These are phyloP conservation scores for Penstemon davidsonii DNA, from an alignment of 257 asterid species.

Conservation along the genomic window DNA sequence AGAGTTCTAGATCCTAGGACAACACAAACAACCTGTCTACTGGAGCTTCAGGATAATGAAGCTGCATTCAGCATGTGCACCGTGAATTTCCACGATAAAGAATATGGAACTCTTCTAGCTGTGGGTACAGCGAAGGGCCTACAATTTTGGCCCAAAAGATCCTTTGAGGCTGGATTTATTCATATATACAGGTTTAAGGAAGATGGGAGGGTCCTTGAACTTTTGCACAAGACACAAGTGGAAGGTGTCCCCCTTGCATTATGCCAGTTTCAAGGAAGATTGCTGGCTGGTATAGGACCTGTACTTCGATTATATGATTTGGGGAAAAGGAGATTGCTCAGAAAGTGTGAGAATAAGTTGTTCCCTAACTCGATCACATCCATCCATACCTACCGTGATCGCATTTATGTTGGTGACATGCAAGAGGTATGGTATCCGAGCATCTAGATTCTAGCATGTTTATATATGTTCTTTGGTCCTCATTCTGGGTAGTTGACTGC, in stretches of 20 bases:
- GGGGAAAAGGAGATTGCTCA: constrained; percentile 86
- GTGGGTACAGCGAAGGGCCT: constrained; percentile 98
- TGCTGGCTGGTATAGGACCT: constrained; percentile 91
- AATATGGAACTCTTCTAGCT: constrained; percentile 89
- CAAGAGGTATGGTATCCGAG: constrained; percentile 76
- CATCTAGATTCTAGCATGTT: constrained; percentile 15
- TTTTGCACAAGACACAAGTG: constrained; percentile 96
- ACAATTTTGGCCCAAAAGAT: constrained; percentile 85
- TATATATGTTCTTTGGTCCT: background rate
- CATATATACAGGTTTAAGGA: constrained; percentile 95
- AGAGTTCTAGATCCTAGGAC: constrained; percentile 94
- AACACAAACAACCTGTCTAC: constrained; percentile 77
- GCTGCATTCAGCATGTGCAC: constrained; percentile 98
- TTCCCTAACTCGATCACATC: constrained; percentile 86
- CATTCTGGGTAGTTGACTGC: constrained; percentile 2
- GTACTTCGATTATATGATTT: constrained; percentile 91
- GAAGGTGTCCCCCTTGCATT: constrained; percentile 95
- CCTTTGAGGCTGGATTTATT: constrained; percentile 84
- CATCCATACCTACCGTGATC: constrained; percentile 91
- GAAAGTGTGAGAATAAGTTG: constrained; percentile 95
- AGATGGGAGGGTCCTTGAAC: constrained; percentile 92
- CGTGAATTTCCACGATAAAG: constrained; percentile 93
- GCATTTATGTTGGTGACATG: constrained; percentile 97
- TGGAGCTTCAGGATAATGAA: constrained; percentile 98
- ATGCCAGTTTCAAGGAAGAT: constrained; percentile 94